phyloP scores from a whole-genome alignment of 1,284 basidiomycete genomes.

The Microbotryum intermedium region DNA sequence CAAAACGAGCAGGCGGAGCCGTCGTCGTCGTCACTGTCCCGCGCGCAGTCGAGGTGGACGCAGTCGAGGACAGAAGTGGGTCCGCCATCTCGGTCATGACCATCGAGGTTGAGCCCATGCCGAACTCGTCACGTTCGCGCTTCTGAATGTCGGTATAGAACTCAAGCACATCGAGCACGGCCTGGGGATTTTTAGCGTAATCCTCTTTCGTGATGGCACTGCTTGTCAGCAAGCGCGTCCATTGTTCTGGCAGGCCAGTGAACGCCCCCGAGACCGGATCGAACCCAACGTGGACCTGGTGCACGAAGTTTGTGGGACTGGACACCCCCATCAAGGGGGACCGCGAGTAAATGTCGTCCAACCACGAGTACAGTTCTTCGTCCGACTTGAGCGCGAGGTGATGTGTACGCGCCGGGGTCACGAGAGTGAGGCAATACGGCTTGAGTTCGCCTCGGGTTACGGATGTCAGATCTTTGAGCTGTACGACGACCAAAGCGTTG shows the following conservation, averaged over 20 bases:
- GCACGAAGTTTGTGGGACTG: constrained; percentile 92
- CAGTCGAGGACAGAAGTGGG: neutral
- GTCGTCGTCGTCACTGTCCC: neutral
- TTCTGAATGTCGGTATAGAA: constrained; percentile 98
- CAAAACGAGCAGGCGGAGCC: constrained; percentile 49
- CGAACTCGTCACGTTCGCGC: constrained; percentile 62
- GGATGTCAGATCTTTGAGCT: constrained; percentile 36
- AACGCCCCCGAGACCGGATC: constrained; percentile 89
- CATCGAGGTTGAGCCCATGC: constrained; percentile 15
- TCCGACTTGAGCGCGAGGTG: constrained; percentile 80
- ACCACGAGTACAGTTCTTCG: constrained; percentile 93
- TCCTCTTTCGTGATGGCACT: constrained; percentile 97
- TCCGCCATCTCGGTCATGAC: constrained; percentile 23
- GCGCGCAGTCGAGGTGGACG: neutral
- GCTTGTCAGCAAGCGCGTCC: constrained; percentile 89
- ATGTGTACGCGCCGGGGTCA: constrained; percentile 43
- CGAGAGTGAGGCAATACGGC: constrained; percentile 39
- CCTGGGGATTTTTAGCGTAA: constrained; percentile 92
- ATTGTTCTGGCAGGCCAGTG: constrained; percentile 93
- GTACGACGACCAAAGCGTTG: constrained; percentile 40
- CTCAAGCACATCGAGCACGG: constrained; percentile 91
- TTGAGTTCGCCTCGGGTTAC: constrained; percentile 18
- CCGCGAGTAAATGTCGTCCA: constrained; percentile 86
- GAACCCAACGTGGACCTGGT: constrained; percentile 96
- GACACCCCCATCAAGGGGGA: constrained; percentile 88